A percentile compares a stretch with the other conserved stretches of the same genome.
Evolutionary conservation across 495 filamentous ascomycete genomes (phyloP).

Genomic region (Collariella sp.): DNA sequence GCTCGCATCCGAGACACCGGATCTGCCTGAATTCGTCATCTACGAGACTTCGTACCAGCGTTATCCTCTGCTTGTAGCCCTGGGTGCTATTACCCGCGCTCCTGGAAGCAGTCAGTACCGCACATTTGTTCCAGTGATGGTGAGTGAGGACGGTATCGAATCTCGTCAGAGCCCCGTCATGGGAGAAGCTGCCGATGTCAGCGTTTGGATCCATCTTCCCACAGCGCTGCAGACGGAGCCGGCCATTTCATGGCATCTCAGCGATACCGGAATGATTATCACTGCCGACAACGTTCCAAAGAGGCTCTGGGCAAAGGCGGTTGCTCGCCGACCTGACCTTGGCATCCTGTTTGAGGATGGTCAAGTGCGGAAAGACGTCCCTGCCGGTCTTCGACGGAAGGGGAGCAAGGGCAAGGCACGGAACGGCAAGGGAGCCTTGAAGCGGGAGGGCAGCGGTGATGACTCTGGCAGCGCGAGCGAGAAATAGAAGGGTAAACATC

Average conservation of each 20-base stretch:
- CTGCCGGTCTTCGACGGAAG: constrained; percentile 35
- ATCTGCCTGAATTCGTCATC: constrained; percentile 30
- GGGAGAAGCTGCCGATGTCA: constrained; percentile 22
- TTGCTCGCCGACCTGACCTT: constrained; percentile 28
- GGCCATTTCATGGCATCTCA: constrained; percentile 24
- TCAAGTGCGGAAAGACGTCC: constrained; percentile 36
- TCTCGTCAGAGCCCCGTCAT: not conserved
- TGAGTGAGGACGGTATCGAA: constrained; percentile 9
- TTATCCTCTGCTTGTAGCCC: constrained; percentile 27
- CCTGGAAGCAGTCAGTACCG: constrained; percentile 23
- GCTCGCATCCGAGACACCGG: constrained; percentile 18
- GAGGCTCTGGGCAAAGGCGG: constrained; percentile 30
- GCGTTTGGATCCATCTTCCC: constrained; percentile 31
- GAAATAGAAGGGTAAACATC: too few species aligned
- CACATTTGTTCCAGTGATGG: constrained; percentile 22
- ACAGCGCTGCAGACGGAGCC: constrained; percentile 22
- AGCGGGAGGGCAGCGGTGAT: constrained; percentile 21
- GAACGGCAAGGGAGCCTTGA: constrained; percentile 31
- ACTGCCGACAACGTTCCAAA: constrained; percentile 27
- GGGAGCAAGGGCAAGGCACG: constrained; percentile 32
- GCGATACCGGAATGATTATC: constrained; percentile 23
- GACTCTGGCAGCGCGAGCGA: constrained; percentile 23
- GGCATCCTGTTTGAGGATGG: constrained; percentile 31
- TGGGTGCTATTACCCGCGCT: constrained; percentile 26
- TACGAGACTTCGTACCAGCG: constrained; percentile 34